These are phyloP conservation scores for Quercus gilva DNA, from an alignment of 306 rosid genomes.

Conservation along the genomic window DNA sequence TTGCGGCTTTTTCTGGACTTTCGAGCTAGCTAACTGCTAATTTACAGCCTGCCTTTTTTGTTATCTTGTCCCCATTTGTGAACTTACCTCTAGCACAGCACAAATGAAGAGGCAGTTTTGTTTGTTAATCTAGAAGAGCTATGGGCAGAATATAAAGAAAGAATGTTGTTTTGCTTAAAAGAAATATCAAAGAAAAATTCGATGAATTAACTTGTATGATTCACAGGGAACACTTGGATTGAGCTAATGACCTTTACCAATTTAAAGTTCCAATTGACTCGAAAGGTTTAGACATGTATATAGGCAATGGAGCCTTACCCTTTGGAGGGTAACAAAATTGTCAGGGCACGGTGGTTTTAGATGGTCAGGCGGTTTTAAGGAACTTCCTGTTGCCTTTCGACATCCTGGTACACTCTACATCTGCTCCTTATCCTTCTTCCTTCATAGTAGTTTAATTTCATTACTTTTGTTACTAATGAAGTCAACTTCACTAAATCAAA, in stretches of 20 bases:
- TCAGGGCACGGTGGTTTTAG: no score
- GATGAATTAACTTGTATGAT: not conserved
- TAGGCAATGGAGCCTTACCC: no score
- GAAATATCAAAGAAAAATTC: not conserved
- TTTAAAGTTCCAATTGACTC: no score
- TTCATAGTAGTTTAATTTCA: no score
- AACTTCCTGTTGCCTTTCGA: no score
- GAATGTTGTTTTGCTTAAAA: not conserved
- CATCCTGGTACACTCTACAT: no score
- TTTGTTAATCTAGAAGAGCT: constrained; percentile 23
- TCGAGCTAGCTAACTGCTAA: constrained; percentile 51
- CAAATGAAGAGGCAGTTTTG: constrained; percentile 16
- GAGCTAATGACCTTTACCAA: not conserved
- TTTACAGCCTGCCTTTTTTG: constrained; percentile 4
- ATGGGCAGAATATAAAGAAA: constrained; percentile 25
- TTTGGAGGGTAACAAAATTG: no score
- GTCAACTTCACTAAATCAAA: no score
- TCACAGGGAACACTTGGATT: not conserved
- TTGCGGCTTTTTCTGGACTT: constrained; percentile 72
- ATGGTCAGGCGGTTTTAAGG: no score
- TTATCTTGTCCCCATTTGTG: not conserved
- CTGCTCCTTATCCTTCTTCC: no score
- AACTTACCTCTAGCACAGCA: constrained; percentile 26
- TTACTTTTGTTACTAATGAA: no score
- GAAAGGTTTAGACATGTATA: no score